phyloP scores from a whole-genome alignment of 768 basidiomycete species.

The Cystofilobasidium ferigula region DNA sequence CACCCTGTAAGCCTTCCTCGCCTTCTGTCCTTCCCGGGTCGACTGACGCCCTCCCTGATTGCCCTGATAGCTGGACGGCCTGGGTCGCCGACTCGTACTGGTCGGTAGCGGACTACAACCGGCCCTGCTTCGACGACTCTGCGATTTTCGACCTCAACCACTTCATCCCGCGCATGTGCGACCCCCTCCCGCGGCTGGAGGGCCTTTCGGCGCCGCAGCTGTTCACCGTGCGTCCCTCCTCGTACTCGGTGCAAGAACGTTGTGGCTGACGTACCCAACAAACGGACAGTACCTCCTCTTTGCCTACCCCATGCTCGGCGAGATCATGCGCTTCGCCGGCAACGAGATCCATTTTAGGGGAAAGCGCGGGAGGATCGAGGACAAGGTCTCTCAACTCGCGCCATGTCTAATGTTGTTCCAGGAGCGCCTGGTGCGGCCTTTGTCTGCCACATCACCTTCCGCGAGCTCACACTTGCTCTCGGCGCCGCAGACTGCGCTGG shows the following conservation, averaged over 20 bases:
- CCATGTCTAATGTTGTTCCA: neutral
- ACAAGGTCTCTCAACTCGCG: neutral
- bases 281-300: neutral
- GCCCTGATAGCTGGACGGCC: neutral
- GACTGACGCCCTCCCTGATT: too few species aligned
- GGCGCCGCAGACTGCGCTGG: neutral
- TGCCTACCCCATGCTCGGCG: neutral
- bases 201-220: neutral
- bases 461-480: neutral
- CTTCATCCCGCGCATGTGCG: neutral
- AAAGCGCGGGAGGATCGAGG: neutral
- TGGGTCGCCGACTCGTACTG: neutral
- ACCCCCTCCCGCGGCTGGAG: neutral
- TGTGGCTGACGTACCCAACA: too few species aligned
- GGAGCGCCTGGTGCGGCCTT: neutral
- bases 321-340: neutral
- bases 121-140: neutral
- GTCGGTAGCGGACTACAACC: neutral
- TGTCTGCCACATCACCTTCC: too few species aligned
- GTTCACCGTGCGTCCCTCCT: neutral
- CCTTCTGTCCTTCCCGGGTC: too few species aligned
- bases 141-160: neutral
- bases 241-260: neutral
- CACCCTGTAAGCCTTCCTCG: neutral
- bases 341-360: neutral